Evolutionary conservation across 331 rosid genomes (phyloP), one percentile per base, ranked within the genome.

Genomic region (Stylosanthes scabra): DNA sequence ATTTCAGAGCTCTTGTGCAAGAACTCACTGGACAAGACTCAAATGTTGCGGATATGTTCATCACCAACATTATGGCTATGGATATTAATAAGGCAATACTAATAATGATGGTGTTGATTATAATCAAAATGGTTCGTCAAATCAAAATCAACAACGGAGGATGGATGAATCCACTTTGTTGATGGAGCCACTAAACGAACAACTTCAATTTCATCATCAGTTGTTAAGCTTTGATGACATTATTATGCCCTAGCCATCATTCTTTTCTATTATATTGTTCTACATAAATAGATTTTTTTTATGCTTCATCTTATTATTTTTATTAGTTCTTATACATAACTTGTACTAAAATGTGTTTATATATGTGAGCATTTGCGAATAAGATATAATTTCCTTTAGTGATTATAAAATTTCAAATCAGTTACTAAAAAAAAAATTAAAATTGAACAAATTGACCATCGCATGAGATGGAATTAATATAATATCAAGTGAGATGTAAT

Each of bases 1-100:
- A 90, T 76, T 93, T 93, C 55, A 83, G 98, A 75, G 94, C 97
- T 10, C 90, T 93, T 27, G 98, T 93, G 20, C 98, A 93, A 74
- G 91, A 93, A 68, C 95, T 93, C 74, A 93, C 98, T 3, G 98
- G 98, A 3, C 82, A 72, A 79, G 80, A 93, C 66, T 93, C 98
- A 15, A 76, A 80, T 64, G 90, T 90, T 50, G 91, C 91, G 0
- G 91, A 86, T 44, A 68, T 80, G 8, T 69, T 70, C 68, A 34
- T 34, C 39, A 34, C 39, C 39, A 20, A 20, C 25, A 20, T 20
- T 20, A 58, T 83, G 84, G 56, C 83, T 15, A 20, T 80, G 51
- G 71, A 79, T 86, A 31, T 31, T 31, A 86, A 62, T 31, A 86
- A 62, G 73, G 73, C 66, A 14, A 31, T 31, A 31, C 37, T 31